Conservation (phyloP, 179 eudicot genomes). For the Pouteria campechiana region DNA sequence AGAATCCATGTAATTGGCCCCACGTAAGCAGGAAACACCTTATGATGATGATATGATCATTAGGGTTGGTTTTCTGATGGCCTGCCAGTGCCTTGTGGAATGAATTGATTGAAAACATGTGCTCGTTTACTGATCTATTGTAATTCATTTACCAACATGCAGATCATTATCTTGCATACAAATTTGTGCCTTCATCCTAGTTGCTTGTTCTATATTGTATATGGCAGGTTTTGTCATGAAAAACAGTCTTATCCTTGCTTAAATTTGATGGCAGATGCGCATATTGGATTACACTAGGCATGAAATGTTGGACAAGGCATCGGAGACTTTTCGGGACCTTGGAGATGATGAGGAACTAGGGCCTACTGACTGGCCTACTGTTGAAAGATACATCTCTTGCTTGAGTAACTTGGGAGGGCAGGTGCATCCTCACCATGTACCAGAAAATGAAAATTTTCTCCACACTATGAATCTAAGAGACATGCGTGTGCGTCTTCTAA, state of each 20-base stretch:
- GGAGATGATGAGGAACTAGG: conserved; percentile 96
- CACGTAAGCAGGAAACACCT: too few relatives aligned
- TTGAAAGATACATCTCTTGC: conserved; percentile 62
- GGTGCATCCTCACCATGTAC: conserved; percentile 52
- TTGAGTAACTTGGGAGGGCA: conserved; percentile 50
- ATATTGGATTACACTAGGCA: conserved; percentile 72
- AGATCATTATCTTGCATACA: too few relatives aligned
- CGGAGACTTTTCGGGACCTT: conserved; percentile 80
- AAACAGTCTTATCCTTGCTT: neutral
- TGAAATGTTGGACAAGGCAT: conserved; percentile 84
- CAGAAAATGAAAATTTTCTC: conserved; percentile 28
- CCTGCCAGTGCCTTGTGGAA: too few relatives aligned
- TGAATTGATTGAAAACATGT: too few relatives aligned
- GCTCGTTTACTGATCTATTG: too few relatives aligned
- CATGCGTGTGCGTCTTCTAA: conserved; percentile 71
- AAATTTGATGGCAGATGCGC: conserved; percentile 47
- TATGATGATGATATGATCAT: too few relatives aligned
- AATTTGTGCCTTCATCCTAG: too few relatives aligned
- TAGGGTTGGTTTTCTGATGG: too few relatives aligned
- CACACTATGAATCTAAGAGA: conserved; percentile 60
- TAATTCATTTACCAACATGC: too few relatives aligned
- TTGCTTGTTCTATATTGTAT: too few relatives aligned
- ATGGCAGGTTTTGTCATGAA: too few relatives aligned
- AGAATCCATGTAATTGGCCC: too few relatives aligned
- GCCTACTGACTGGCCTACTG: conserved; percentile 93